A percentile compares a stretch with the other conserved stretches of the same genome.
Evolutionary conservation across 768 basidiomycete genomes (phyloP).

Genomic region (Hygrocybe punicea): DNA sequence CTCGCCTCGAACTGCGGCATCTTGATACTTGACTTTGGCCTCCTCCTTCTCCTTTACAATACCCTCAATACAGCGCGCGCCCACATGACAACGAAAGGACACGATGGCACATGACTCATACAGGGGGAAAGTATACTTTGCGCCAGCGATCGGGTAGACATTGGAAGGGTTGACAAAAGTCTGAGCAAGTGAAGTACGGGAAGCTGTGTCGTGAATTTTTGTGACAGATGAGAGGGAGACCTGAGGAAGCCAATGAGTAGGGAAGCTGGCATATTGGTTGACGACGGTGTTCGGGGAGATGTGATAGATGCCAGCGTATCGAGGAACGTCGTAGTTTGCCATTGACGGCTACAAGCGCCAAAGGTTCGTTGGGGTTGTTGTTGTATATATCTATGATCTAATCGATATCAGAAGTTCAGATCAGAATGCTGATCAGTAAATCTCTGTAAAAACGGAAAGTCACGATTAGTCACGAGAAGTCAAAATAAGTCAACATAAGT

Average conservation of each 20-base stretch:
- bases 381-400: too few species aligned
- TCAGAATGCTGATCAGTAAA: too few species aligned
- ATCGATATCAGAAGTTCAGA: too few species aligned
- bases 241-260: neutral
- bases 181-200: neutral
- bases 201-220: neutral
- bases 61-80: neutral
- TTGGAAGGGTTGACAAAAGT: slow-evolving; percentile 2
- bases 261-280: neutral
- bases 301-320: neutral
- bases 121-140: slow-evolving; percentile 1
- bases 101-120: slow-evolving; percentile 3
- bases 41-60: slow-evolving; percentile 5
- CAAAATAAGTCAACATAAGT: too few species aligned
- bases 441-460: too few species aligned
- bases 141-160: neutral
- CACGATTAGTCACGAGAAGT: too few species aligned
- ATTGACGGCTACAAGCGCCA: neutral
- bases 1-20: neutral
- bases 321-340: neutral
- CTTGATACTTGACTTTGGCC: neutral
- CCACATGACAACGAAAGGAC: neutral
- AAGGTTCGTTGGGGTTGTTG: too few species aligned
- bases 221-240: neutral
- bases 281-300: neutral